These are phyloP conservation scores for Tinospora cordifolia DNA, from an alignment of 164 flowering plant genomes.

Conservation along the genomic window DNA sequence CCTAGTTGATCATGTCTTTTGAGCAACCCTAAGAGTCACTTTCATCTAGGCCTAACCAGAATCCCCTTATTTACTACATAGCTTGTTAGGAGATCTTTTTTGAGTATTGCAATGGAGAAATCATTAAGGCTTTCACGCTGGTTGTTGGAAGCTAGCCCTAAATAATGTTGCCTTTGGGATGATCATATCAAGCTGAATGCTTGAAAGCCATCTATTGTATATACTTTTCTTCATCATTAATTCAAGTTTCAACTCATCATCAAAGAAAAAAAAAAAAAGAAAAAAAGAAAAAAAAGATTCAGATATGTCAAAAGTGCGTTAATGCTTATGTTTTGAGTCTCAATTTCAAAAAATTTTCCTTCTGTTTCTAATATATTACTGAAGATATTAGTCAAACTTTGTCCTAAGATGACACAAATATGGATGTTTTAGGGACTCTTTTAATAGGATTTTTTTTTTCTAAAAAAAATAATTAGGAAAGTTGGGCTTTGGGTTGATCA, in stretches of 20 bases:
- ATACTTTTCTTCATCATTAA: neutral
- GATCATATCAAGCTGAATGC: neutral
- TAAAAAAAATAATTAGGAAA: too few relatives aligned
- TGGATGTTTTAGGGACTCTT: too few relatives aligned
- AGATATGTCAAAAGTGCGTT: too few relatives aligned
- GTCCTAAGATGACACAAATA: too few relatives aligned
- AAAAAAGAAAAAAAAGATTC: too few relatives aligned
- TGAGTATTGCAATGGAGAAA: neutral
- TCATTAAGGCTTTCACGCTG: conserved; percentile 1
- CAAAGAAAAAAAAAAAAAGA: too few relatives aligned
- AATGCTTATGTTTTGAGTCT: too few relatives aligned
- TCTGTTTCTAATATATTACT: too few relatives aligned
- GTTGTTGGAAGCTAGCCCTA: neutral
- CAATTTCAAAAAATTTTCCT: too few relatives aligned
- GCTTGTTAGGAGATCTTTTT: neutral
- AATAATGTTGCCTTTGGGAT: neutral
- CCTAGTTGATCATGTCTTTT: neutral
- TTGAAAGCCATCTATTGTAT: neutral
- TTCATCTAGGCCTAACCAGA: neutral
- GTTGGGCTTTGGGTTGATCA: too few relatives aligned
- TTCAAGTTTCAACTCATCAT: neutral
- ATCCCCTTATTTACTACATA: neutral
- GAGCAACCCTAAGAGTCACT: neutral
- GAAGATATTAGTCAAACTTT: too few relatives aligned
- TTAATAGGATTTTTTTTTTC: too few relatives aligned